Percentiles rank a stretch among this genome's conserved stretches.
Conservation (phyloP, 2,329 filamentous ascomycete genomes). For the Colletotrichum limetticola region DNA sequence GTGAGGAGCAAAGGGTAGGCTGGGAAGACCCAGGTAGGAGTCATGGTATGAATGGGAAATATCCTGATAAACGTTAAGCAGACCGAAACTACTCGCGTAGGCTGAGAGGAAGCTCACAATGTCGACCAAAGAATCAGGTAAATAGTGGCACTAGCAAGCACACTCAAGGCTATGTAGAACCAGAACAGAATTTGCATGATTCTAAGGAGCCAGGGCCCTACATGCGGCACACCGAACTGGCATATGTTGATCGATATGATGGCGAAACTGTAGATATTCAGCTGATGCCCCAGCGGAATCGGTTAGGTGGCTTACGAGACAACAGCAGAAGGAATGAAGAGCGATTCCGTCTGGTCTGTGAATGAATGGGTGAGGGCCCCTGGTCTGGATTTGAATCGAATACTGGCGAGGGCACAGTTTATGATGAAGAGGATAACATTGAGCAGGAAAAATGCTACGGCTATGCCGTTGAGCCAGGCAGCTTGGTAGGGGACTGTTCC, state of each 20-base stretch:
- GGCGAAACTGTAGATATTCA: constrained; percentile 66
- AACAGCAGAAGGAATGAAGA: constrained; percentile 79
- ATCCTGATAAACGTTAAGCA: constrained; percentile 46
- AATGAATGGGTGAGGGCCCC: constrained; percentile 78
- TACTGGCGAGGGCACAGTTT: constrained; percentile 72
- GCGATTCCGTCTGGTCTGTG: constrained; percentile 79
- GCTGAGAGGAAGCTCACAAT: constrained; percentile 50
- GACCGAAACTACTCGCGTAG: not conserved
- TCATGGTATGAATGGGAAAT: constrained; percentile 82
- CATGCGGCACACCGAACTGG: constrained; percentile 76
- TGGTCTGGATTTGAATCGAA: constrained; percentile 76
- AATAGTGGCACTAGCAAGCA: constrained; percentile 74
- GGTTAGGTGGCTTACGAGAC: constrained; percentile 47
- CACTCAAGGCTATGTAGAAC: constrained; percentile 76
- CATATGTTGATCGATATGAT: constrained; percentile 83
- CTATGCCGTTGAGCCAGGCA: constrained; percentile 67
- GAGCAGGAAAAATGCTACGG: constrained; percentile 69
- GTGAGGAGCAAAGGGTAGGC: constrained; percentile 84
- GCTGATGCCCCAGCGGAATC: constrained; percentile 34
- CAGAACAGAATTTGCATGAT: constrained; percentile 77
- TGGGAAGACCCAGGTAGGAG: constrained; percentile 88
- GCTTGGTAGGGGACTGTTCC: constrained; percentile 62
- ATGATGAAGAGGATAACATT: constrained; percentile 71
- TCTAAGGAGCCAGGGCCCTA: constrained; percentile 69
- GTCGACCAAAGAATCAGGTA: constrained; percentile 79